Percentiles rank a stretch among this genome's conserved stretches.
These are phyloP conservation scores for Chiua virens DNA, from an alignment of 768 basidiomycete species.

Conservation along the genomic window DNA sequence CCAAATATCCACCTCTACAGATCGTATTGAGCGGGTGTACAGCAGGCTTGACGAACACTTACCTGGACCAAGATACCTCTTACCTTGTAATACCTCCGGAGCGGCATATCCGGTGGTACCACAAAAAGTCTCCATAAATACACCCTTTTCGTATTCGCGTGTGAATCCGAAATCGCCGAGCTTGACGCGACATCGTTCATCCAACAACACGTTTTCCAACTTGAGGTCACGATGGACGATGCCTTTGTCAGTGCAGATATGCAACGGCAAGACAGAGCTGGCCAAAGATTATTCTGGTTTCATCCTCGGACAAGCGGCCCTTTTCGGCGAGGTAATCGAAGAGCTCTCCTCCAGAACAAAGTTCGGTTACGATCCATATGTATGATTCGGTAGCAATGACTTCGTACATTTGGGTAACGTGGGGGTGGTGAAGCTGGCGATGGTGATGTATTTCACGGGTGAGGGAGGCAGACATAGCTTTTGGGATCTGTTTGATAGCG, in stretches of 20 bases:
- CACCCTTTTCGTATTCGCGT: conserved; percentile 79
- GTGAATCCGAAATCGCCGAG: conserved; percentile 96
- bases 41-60: conserved; percentile 23
- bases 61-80: conserved; percentile 91
- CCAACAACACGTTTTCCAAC: conserved; percentile 90
- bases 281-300: conserved; percentile 89
- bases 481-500: conserved; percentile 98
- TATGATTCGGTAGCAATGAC: conserved; percentile 94
- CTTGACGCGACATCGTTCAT: conserved; percentile 89
- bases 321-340: conserved; percentile 99
- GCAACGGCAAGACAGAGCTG: conserved; percentile 92
- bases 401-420: conserved; percentile 95
- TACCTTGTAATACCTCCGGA: conserved; percentile 87
- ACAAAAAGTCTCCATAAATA: conserved; percentile 88
- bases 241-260: conserved; percentile 86
- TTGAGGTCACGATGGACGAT: conserved; percentile 98
- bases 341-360: conserved; percentile 95
- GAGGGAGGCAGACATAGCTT: conserved; percentile 84
- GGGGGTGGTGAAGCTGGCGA: conserved; percentile 92
- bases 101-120: conserved; percentile 94
- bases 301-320: conserved; percentile 80
- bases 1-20: conserved; percentile 91
- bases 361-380: conserved; percentile 97
- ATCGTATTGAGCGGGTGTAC: conserved; percentile 9
- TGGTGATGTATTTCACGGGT: conserved; percentile 99